These are phyloP conservation scores for Cryptosporidium felis DNA, from an alignment of 169 alveolate genomes.

Conservation along the genomic window DNA sequence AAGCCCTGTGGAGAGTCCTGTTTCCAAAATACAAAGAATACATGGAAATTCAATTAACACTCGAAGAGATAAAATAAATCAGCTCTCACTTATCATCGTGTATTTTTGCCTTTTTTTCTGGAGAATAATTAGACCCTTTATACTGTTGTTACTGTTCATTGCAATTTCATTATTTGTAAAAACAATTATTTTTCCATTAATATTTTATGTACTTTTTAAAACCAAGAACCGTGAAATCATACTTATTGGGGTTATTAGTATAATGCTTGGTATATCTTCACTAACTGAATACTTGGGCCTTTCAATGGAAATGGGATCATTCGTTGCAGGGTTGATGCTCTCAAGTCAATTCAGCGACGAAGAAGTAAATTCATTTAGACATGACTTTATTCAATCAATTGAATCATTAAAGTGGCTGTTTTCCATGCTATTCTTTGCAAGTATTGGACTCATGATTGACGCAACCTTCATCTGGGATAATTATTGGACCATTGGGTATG, in stretches of 20 bases:
- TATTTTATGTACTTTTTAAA: slow-evolving; percentile 3
- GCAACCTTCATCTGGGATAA: slow-evolving; percentile 70
- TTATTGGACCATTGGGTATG: slow-evolving; percentile 56
- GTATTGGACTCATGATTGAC: slow-evolving; percentile 63
- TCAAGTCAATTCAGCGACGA: slow-evolving; percentile 57
- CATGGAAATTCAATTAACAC: neutral
- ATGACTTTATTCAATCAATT: slow-evolving; percentile 51
- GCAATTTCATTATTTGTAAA: slow-evolving; percentile 36
- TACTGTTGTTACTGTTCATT: slow-evolving; percentile 7
- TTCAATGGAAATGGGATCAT: slow-evolving; percentile 71
- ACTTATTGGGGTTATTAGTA: slow-evolving; percentile 40
- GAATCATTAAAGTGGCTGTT: slow-evolving; percentile 61
- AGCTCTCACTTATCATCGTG: neutral
- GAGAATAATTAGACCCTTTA: slow-evolving; percentile 53
- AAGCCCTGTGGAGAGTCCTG: neutral
- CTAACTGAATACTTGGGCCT: slow-evolving; percentile 61
- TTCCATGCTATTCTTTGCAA: slow-evolving; percentile 56
- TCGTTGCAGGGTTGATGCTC: slow-evolving; percentile 53
- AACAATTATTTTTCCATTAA: slow-evolving; percentile 24
- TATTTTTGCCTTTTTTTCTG: slow-evolving; percentile 14
- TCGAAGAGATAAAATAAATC: neutral
- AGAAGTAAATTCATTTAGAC: slow-evolving; percentile 21
- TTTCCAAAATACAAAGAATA: neutral
- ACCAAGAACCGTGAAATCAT: slow-evolving; percentile 56
- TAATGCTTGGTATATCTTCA: slow-evolving; percentile 55